Evolutionary conservation across 257 asterid species (phyloP), one percentile per base, ranked within the genome.

Genomic region (Fraxinus excelsior): DNA sequence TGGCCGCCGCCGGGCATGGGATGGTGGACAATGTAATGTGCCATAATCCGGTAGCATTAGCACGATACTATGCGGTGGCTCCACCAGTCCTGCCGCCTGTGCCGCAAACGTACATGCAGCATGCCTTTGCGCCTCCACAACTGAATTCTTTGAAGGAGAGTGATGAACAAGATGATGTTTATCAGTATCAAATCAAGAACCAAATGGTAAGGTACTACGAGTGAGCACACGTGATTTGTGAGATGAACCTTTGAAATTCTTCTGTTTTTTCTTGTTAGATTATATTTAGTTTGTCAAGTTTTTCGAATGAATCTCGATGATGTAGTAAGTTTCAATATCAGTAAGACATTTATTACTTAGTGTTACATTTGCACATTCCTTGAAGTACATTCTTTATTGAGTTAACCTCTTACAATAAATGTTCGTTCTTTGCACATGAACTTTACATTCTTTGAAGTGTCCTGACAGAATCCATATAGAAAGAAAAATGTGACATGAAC

Each of bases 91-190:
- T 64, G 74, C 67, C 70, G 7, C 60, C 73, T n/a, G n/a, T n/a
- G n/a, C n/a, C n/a, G n/a, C n/a, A n/a, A 13, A 74, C 72, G 1
- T 74, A 53, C 65, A n/a, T 80, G 80, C 78, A 53, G 26, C 70
- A 38, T 1, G 37, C 81, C 2, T 13, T 79, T 73, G 37, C 81
- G 83, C 79, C 74, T 5, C 44, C 82, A 13, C 80, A 67, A 26
- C 16, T 69, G 75, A 71, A 69, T 66, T 76, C 44, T 13, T 68
- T n/a, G 8, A 72, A 40, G 83, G 85, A 76, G 74, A 73, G 18
- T 9, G 66, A 74, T 42, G 85, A 74, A 4, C 80, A 73, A 26
- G 85, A 78, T 67, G 82, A 81, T 60, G 6, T 40, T 32, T 46
- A 53, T 31, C 78, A 82, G 76, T 82, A 65, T 67, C 67, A 75